Evolutionary conservation across 352 stramenopile species (phyloP), one percentile per base, ranked within the genome.

Genomic region (Phytophthora palmivora): DNA sequence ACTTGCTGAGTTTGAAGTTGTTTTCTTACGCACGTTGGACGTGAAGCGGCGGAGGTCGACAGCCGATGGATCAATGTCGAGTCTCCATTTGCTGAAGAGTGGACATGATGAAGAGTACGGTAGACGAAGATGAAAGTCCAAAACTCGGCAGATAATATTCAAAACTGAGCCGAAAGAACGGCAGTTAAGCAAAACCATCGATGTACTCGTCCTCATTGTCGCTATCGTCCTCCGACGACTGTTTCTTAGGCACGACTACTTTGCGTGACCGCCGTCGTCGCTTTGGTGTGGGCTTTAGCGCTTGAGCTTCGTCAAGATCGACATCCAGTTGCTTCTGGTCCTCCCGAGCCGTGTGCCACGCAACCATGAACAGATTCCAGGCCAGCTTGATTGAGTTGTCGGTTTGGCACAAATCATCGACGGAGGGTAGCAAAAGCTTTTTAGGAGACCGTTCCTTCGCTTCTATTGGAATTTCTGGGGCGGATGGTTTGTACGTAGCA

Each of bases 291-390:
- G 28, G 41, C 21, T 54, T 59, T 1, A 62, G 56, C 28, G 56
- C 70, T 11, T 77, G 42, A 0, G 54, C 21, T 39, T 51, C 19
- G 58, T 71, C 21, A 21, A 74, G 59, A 16, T 91, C 84, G 32
- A 92, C 75, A 59, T 95, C 83, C 53, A 89, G 60, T 37, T 94
- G 75, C 32, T 75, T 76, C 50, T 93, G 78, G 45, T 96, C 87
- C 42, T 91, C 75, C 5, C 74, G 76, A 19, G 78, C 72, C 15
- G 73, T 78, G 14, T 59, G 44, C 66, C 79, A 88, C 8, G 80
- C 78, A 45, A 67, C 49, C n/a, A 89, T 33, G 21, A 93, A 86
- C 2, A 90, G 45, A 8, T 67, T 84, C 87, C 87, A 96, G 53
- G 60, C 75, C 16, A 76, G 28, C 36, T 78, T 52, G 3, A 92